These are phyloP conservation scores for Xylaria longipes DNA, from an alignment of 495 filamentous ascomycete species.

Conservation along the genomic window DNA sequence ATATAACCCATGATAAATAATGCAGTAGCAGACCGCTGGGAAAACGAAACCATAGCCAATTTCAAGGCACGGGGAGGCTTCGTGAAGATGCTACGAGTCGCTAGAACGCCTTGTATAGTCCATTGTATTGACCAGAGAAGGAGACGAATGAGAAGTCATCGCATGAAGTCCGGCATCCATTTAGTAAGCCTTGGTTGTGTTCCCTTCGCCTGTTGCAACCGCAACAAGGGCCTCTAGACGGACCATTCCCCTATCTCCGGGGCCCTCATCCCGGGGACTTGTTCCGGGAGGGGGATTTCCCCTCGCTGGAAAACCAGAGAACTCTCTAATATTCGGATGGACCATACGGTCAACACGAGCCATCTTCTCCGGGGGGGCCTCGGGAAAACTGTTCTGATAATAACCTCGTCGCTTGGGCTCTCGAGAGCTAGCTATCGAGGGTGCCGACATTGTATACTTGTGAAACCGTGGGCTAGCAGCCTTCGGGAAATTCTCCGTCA, in stretches of 20 bases:
- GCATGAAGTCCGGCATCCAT: background rate
- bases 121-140: constrained; percentile 8
- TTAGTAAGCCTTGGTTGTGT: constrained; percentile 60
- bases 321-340: constrained; percentile 54
- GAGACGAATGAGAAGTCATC: background rate
- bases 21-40: constrained; percentile 31
- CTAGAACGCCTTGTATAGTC: constrained; percentile 23
- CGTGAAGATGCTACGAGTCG: constrained; percentile 29
- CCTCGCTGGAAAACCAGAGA: constrained; percentile 52
- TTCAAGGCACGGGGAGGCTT: constrained; percentile 32
- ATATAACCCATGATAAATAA: constrained; percentile 27
- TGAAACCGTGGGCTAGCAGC: constrained; percentile 40
- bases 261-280: constrained; percentile 37
- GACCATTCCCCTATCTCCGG: constrained; percentile 56
- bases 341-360: constrained; percentile 55
- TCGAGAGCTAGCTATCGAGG: constrained; percentile 57
- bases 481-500: constrained; percentile 24
- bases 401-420: constrained; percentile 70
- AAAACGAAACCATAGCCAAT: constrained; percentile 29
- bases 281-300: constrained; percentile 31
- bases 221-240: constrained; percentile 86
- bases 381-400: constrained; percentile 66
- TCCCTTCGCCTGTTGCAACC: constrained; percentile 84
- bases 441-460: constrained; percentile 60
- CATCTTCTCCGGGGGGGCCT: constrained; percentile 46